Conservation (phyloP, 129 eudicot species). For the Flaveria ramosissima region DNA sequence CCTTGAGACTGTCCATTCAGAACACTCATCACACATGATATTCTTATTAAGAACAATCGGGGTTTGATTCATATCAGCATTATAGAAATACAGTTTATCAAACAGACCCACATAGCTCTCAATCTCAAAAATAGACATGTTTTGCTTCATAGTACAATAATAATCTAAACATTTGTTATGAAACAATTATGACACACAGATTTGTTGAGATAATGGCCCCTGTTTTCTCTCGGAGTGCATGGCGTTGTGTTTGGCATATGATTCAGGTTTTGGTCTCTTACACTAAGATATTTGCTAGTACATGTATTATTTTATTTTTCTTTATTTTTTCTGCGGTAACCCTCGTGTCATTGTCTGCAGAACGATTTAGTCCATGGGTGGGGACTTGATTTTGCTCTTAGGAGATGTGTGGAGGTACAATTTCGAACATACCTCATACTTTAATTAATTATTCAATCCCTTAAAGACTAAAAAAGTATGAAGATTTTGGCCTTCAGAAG, state of each 20-base stretch:
- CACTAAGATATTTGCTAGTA: neutral
- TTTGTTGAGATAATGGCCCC: slow-evolving; percentile 72
- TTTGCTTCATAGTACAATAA: neutral
- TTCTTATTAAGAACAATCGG: neutral
- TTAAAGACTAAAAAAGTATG: neutral
- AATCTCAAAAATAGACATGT: slow-evolving; percentile 3
- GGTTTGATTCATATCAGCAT: neutral
- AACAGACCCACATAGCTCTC: neutral
- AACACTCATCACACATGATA: neutral
- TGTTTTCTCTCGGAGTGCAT: slow-evolving; percentile 53
- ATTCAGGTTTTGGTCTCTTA: slow-evolving; percentile 46
- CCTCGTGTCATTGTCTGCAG: slow-evolving; percentile 24
- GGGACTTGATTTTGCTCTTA: slow-evolving; percentile 61
- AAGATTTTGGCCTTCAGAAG: neutral
- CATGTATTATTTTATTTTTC: neutral
- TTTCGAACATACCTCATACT: neutral
- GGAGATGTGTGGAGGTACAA: slow-evolving; percentile 58
- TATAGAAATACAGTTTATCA: neutral
- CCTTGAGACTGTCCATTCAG: neutral
- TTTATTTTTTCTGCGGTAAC: neutral
- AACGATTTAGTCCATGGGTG: slow-evolving; percentile 68
- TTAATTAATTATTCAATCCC: neutral
- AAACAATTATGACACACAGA: slow-evolving; percentile 30
- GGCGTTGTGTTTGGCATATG: slow-evolving; percentile 65
- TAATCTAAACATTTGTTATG: neutral